These are phyloP conservation scores for Hsuehochloa calcarea DNA, from an alignment of 176 grass and related monocot genomes.

Conservation along the genomic window DNA sequence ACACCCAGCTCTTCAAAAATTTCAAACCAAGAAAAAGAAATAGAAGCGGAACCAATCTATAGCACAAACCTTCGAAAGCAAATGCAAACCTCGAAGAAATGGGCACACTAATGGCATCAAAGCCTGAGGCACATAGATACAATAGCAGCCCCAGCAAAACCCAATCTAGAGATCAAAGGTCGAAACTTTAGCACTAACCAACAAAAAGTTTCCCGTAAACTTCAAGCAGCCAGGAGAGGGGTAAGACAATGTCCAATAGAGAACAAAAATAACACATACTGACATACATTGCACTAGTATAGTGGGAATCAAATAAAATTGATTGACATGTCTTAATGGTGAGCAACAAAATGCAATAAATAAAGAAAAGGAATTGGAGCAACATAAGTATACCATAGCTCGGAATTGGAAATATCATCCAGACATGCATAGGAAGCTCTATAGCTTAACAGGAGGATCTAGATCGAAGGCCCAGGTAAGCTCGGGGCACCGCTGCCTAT, in stretches of 20 bases:
- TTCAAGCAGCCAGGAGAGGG: no score
- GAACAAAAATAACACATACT: no score
- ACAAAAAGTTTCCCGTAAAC: not conserved
- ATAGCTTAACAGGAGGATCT: no score
- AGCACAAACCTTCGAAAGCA: not conserved
- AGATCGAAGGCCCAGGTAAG: no score
- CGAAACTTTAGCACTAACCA: not conserved
- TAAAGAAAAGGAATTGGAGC: not conserved
- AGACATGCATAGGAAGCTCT: no score
- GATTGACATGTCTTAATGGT: conserved; percentile 2
- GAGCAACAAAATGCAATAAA: not conserved
- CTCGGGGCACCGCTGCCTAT: no score
- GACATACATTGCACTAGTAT: no score
- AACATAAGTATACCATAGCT: conserved; percentile 55
- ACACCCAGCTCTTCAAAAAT: not conserved
- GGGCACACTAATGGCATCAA: not conserved
- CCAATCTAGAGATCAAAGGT: not conserved
- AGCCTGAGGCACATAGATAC: not conserved
- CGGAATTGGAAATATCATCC: no score
- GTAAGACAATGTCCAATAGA: no score
- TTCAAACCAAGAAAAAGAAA: not conserved
- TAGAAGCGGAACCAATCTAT: not conserved
- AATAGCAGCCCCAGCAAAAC: not conserved
- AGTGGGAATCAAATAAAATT: not conserved
- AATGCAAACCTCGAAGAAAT: conserved; percentile 3